Conservation (phyloP, 768 basidiomycete genomes). For the Phaeotremella fagi region DNA sequence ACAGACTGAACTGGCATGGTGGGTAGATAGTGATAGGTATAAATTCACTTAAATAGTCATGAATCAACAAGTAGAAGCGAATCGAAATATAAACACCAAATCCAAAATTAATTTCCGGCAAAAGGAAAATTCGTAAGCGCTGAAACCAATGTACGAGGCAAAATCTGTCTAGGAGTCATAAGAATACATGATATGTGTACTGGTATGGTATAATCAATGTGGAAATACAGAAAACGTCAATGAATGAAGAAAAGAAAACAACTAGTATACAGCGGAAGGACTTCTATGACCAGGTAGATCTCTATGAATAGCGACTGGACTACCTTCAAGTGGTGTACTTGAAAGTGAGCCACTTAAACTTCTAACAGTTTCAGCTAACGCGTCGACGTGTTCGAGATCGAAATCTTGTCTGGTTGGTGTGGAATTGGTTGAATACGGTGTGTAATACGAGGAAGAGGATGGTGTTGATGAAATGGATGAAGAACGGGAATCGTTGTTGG, state of each 20-base stretch:
- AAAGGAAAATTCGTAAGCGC: too few species aligned
- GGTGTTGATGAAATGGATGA: conserved; percentile 7
- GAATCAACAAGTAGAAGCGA: too few species aligned
- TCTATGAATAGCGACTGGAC: background rate
- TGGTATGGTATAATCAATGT: too few species aligned
- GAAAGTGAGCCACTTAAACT: background rate
- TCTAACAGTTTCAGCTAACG: background rate
- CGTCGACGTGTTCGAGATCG: conserved; percentile 16
- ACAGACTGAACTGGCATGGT: conserved; percentile 25
- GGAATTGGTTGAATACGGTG: conserved; percentile 9
- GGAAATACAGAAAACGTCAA: too few species aligned
- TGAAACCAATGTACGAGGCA: too few species aligned
- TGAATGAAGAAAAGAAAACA: background rate
- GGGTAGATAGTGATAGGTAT: background rate
- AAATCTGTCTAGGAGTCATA: too few species aligned
- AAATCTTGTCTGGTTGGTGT: conserved; percentile 11
- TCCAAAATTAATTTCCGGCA: too few species aligned
- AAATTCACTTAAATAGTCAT: too few species aligned
- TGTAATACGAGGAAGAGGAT: conserved; percentile 14
- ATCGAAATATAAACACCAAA: too few species aligned
- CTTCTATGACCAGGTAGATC: background rate
- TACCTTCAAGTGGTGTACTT: background rate
- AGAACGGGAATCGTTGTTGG: background rate
- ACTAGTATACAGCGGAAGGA: background rate
- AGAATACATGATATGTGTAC: too few species aligned